Percentiles rank a stretch among this genome's conserved stretches.
Conservation (phyloP, 1,139 yeast genomes). For the Pneumocystis canis region DNA sequence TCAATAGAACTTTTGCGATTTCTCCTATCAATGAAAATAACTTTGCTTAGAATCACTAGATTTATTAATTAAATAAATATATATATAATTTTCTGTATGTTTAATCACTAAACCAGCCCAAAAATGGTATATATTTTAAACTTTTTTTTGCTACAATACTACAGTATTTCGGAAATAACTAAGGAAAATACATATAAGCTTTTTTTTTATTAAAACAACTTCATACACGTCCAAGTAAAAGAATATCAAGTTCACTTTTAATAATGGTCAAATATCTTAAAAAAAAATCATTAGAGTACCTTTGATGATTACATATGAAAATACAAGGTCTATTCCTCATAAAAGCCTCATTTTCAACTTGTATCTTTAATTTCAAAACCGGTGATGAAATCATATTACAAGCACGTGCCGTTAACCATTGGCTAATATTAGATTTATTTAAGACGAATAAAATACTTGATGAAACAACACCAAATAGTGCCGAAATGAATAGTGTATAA, state of each 20-base stretch:
- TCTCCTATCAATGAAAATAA: slow-evolving; percentile 79
- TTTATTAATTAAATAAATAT: slow-evolving; percentile 14
- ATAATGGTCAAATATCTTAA: slow-evolving; percentile 1
- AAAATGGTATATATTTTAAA: slow-evolving; percentile 70
- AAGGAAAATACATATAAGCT: not conserved
- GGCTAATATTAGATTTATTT: slow-evolving; percentile 70
- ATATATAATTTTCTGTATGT: not conserved
- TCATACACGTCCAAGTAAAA: slow-evolving; percentile 44
- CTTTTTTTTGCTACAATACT: slow-evolving; percentile 86
- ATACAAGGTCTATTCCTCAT: slow-evolving; percentile 54
- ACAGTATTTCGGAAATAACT: slow-evolving; percentile 72
- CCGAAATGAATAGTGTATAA: not conserved
- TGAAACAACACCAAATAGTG: slow-evolving; percentile 45
- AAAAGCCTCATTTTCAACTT: slow-evolving; percentile 46
- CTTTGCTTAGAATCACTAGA: slow-evolving; percentile 61
- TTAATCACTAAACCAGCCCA: slow-evolving; percentile 67
- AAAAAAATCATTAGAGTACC: slow-evolving; percentile 10
- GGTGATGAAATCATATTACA: slow-evolving; percentile 49
- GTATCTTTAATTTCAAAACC: slow-evolving; percentile 54
- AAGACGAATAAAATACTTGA: slow-evolving; percentile 50
- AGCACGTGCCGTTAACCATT: slow-evolving; percentile 78
- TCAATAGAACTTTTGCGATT: slow-evolving; percentile 60
- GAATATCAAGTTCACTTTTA: slow-evolving; percentile 51
- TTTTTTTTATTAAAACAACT: not conserved
- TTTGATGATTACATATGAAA: slow-evolving; percentile 83